Evolutionary conservation across 345 rosid species (phyloP), one percentile per base, ranked within the genome.

Genomic region (Ricinus communis): DNA sequence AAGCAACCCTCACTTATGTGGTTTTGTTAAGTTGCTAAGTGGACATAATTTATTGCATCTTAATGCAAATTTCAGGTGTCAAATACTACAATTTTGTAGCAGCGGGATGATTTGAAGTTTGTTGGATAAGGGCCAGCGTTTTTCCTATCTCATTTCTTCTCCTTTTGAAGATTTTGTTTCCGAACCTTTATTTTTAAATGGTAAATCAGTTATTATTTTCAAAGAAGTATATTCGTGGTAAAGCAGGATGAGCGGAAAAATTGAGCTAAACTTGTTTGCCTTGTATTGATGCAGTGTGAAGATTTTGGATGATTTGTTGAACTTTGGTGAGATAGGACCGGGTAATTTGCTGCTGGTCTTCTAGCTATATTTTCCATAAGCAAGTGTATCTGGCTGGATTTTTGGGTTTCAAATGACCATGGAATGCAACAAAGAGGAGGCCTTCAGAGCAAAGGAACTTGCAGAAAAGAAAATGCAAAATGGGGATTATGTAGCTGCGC

Each of bases 401-500:
- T 22, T n/a, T 49, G n/a, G 61, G 45, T 60, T 54, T 33, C 13
- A 41, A 8, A 50, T 47, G 21, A 68, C 10, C 52, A 90, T 94
- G 98, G 98, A 94, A 45, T 88, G 91, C 77, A 88, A 88, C 81
- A 94, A 87, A 82, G 97, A 91, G 63, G 98, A 94, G 85, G 98
- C 98, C 62, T 21, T 66, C 25, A 86, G 91, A 75, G 93, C 90
- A 18, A 88, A 77, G 76, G 65, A 77, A 60, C 65, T 91, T 54
- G 96, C 97, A 19, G 96, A 90, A 79, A 69, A 30, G 59, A 85
- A 71, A 76, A 80, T 94, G 93, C 75, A 53, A 66, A 68, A n/a
- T 30, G 82, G 81, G 28, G 97, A 94, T 67, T 90, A 85, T 72
- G 15, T 21, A 21, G 90, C 75, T 38, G 98, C 93, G 43, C 81